Conservation (phyloP, 1,284 basidiomycete species). For the Pascua guehoae region DNA sequence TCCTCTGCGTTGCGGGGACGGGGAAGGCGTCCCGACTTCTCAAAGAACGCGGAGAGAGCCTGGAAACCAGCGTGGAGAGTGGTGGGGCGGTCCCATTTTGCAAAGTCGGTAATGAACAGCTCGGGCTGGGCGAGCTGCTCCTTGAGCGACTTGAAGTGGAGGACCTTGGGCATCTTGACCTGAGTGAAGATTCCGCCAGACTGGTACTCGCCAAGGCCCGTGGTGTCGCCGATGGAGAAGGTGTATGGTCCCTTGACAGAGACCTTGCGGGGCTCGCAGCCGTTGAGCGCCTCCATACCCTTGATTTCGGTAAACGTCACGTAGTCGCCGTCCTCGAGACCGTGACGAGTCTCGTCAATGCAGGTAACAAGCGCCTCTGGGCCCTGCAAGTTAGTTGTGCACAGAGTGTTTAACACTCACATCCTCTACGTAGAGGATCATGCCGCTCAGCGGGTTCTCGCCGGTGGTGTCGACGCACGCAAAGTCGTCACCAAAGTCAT, state of each 20-base stretch:
- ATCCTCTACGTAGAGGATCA: conserved; percentile 89
- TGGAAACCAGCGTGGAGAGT: conserved; percentile 94
- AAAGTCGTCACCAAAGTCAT: conserved; percentile 93
- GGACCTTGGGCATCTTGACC: conserved; percentile 97
- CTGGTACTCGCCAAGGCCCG: conserved; percentile 72
- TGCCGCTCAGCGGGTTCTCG: conserved; percentile 87
- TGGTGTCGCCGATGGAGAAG: conserved; percentile 88
- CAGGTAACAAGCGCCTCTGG: conserved; percentile 90
- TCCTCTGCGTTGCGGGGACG: conserved; percentile 80
- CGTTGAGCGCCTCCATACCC: conserved; percentile 90
- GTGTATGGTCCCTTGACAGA: conserved; percentile 95
- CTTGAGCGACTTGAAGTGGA: conserved; percentile 90
- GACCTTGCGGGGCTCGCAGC: conserved; percentile 84
- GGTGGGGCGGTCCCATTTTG: conserved; percentile 91
- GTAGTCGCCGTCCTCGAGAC: conserved; percentile 95
- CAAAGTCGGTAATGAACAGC: conserved; percentile 92
- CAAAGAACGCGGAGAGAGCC: conserved; percentile 78
- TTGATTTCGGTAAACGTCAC: conserved; percentile 97
- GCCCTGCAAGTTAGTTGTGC: conserved; percentile 55
- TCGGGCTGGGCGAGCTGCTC: conserved; percentile 83
- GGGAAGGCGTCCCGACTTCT: conserved; percentile 68
- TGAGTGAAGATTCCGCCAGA: conserved; percentile 94
- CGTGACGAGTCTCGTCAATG: conserved; percentile 94
- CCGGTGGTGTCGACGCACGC: conserved; percentile 93
- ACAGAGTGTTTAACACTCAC: conserved; percentile 47